Percentiles rank a stretch among this genome's conserved stretches.
Conservation (phyloP, 305 asterid species). For the Fraxinus dipetala region DNA sequence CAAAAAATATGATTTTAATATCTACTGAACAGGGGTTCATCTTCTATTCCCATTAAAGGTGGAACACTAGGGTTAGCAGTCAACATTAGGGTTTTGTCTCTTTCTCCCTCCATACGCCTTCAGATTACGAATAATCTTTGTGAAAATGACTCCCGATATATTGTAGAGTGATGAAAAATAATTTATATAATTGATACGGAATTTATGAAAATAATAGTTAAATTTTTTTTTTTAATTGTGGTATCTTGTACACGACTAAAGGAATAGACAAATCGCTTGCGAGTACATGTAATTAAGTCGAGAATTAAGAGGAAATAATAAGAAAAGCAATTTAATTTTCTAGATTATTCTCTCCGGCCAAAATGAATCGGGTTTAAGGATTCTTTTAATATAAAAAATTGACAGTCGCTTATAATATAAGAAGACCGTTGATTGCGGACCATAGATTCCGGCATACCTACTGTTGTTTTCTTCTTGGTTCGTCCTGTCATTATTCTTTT, state of each 20-base stretch:
- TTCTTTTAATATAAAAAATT: neutral
- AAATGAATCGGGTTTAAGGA: neutral
- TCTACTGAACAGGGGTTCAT: neutral
- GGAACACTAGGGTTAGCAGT: neutral
- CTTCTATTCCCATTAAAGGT: neutral
- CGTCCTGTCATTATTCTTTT: neutral
- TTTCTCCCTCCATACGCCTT: neutral
- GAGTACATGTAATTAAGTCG: neutral
- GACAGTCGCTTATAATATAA: neutral
- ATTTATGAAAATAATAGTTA: neutral
- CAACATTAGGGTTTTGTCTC: neutral
- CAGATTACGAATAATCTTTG: neutral
- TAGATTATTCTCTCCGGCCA: neutral
- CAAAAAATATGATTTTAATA: too few species aligned
- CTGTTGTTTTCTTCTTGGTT: neutral
- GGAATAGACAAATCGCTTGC: neutral
- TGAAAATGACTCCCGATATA: neutral
- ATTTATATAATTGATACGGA: neutral
- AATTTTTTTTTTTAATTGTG: neutral
- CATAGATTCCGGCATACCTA: constrained; percentile 3
- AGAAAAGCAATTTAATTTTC: too few species aligned
- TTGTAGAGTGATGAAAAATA: neutral
- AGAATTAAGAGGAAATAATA: neutral
- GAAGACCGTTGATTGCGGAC: constrained; percentile 13
- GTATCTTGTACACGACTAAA: neutral